Base-by-base conservation (phyloP, 2,329 filamentous ascomycete genomes). In the Epichloe scottii region DNA sequence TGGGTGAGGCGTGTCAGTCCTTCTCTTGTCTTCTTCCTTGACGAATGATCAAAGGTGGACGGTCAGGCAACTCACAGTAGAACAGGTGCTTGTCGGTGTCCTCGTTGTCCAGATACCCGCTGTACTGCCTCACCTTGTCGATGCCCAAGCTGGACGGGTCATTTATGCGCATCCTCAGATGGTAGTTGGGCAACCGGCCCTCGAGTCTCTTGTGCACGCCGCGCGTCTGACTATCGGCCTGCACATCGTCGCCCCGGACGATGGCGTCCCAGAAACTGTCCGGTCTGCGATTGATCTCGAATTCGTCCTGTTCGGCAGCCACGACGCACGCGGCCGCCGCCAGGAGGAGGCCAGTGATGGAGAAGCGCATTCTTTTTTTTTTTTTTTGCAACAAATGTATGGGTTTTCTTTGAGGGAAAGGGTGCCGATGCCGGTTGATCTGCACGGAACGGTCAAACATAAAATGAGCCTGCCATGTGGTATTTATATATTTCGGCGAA, bases 81-180 rank as follows among this genome's bases (percentile, higher is more conserved):
- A 98, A 97, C 53, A 97, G 74, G 69, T 97, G 91, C 82, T 97
- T 96, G 70, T 97, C 90, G 58, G 91, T 84, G 65, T 91, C 88
- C 52, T 95, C 86, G 62, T 97, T 88, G 67, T 97, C 93, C 41
- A 98, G 82, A 71, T 98, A 98, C 54, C 93, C 93, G 63, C 87
- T 94, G 79, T 94, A 96, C 70, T 97, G 91, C 81, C 95, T 97
- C 63, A 96, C 90, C 45, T 75, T 87, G 68, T 98, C 93, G 63
- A 97, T 80, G 51, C 86, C 87, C 53, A 98, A 83, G 57, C 78
- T 76, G 55, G 79, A 79, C 48, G 93, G 91, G 66, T 96, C 88
- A 60, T 95, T 87, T 65, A 84, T 82, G 82, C 95, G 95, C 58
- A 87, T 82, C 57, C 93, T 82, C 57, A 97, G 77, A 71, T 87